These are phyloP conservation scores for Vachellia pachyceras DNA, from an alignment of 306 rosid species.

Conservation along the genomic window DNA sequence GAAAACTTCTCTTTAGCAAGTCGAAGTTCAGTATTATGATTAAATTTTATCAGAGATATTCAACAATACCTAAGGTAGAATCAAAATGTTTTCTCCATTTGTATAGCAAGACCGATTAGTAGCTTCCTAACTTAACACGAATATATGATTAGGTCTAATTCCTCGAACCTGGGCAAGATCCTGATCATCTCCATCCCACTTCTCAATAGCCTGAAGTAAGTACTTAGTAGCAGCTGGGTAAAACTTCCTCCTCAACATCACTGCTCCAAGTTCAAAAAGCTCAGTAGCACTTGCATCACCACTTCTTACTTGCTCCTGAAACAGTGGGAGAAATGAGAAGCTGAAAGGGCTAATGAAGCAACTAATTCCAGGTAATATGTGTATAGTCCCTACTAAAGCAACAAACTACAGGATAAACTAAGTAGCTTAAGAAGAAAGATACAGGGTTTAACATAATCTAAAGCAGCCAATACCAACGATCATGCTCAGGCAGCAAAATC, in stretches of 20 bases:
- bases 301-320: constrained; percentile 94
- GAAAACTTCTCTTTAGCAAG: neutral
- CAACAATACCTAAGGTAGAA: neutral
- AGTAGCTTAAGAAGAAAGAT: constrained; percentile 7
- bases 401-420: constrained; percentile 13
- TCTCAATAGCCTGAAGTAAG: constrained; percentile 90
- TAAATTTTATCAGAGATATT: neutral
- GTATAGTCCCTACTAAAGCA: constrained; percentile 6
- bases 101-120: neutral
- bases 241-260: constrained; percentile 94
- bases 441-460: constrained; percentile 28
- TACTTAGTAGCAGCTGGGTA: constrained; percentile 91
- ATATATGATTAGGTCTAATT: constrained; percentile 1
- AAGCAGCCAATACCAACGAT: neutral
- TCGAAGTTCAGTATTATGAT: neutral
- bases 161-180: constrained; percentile 91
- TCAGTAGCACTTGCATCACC: constrained; percentile 93
- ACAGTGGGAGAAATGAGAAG: constrained; percentile 30
- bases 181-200: constrained; percentile 95
- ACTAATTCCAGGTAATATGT: constrained; percentile 14
- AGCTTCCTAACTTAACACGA: neutral
- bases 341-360: constrained; percentile 8
- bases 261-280: constrained; percentile 98
- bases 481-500: constrained; percentile 23
- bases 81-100: neutral